These are phyloP conservation scores for Chaetomium tenue DNA, from an alignment of 495 filamentous ascomycete species.

Conservation along the genomic window DNA sequence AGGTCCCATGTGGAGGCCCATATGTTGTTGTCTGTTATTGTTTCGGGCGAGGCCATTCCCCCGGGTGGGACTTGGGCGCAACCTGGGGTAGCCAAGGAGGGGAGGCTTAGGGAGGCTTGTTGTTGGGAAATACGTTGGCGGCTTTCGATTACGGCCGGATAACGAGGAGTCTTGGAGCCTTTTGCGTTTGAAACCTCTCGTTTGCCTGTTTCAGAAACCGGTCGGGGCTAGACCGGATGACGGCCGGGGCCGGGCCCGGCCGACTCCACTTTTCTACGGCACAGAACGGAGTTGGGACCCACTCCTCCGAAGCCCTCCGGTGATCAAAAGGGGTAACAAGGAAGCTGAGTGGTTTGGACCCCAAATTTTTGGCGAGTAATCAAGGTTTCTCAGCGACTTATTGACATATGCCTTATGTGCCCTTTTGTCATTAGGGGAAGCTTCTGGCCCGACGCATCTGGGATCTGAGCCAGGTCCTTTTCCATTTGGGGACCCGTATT, in stretches of 20 bases:
- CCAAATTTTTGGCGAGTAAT: too few relatives aligned
- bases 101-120: not conserved
- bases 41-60: slow-evolving; percentile 8
- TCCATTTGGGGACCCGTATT: too few relatives aligned
- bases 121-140: not conserved
- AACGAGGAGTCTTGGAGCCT: not conserved
- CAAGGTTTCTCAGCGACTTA: too few relatives aligned
- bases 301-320: not conserved
- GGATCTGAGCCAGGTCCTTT: too few relatives aligned
- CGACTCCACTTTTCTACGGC: slow-evolving; percentile 17
- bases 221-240: slow-evolving; percentile 6
- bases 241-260: slow-evolving; percentile 14
- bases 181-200: slow-evolving; percentile 14
- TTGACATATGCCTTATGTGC: too few relatives aligned
- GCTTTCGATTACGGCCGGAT: not conserved
- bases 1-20: not conserved
- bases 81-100: too few relatives aligned
- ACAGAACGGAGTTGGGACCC: slow-evolving; percentile 6
- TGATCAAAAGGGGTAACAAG: not conserved
- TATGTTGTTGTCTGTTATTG: not conserved
- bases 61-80: not conserved
- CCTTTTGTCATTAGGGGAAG: too few relatives aligned
- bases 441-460: too few relatives aligned
- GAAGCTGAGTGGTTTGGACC: not conserved
- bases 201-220: slow-evolving; percentile 18